These are phyloP conservation scores for Ogataea populi-albae DNA, from an alignment of 805 yeast genomes.

Conservation along the genomic window DNA sequence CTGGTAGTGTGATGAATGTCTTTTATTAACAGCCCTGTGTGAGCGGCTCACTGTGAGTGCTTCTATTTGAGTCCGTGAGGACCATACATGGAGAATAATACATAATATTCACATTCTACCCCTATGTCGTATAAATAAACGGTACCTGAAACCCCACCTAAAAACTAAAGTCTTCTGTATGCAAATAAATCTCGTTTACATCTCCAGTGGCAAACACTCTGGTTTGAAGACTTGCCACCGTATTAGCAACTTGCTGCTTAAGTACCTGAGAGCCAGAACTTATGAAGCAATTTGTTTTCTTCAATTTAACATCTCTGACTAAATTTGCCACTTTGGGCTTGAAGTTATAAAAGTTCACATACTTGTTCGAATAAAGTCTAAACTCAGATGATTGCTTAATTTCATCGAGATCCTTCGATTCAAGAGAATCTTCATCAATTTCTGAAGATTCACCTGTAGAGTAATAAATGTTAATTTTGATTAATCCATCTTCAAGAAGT, in stretches of 20 bases:
- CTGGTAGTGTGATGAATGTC: too few relatives aligned
- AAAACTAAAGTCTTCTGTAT: conserved; percentile 52
- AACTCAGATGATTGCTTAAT: not conserved
- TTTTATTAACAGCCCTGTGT: too few relatives aligned
- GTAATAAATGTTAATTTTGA: conserved; percentile 19
- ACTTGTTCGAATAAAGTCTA: not conserved
- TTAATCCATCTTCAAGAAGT: conserved; percentile 14
- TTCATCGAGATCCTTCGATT: not conserved
- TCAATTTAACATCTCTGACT: conserved; percentile 27
- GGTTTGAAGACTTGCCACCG: conserved; percentile 41
- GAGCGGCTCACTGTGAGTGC: too few relatives aligned
- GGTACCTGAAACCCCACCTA: too few relatives aligned
- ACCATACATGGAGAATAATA: too few relatives aligned
- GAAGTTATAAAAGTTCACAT: conserved; percentile 3
- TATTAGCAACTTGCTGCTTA: conserved; percentile 38
- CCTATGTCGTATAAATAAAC: conserved; percentile 5
- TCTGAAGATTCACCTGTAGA: not conserved
- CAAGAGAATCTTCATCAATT: not conserved
- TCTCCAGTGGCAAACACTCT: conserved; percentile 22
- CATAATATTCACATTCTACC: not conserved
- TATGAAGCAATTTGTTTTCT: conserved; percentile 38
- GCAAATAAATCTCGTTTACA: conserved; percentile 46
- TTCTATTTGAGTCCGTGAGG: too few relatives aligned
- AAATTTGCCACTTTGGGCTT: conserved; percentile 16
- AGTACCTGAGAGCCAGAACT: conserved; percentile 45